Conservation (phyloP, 179 eudicot genomes). For the Heliamphora pulchella region DNA sequence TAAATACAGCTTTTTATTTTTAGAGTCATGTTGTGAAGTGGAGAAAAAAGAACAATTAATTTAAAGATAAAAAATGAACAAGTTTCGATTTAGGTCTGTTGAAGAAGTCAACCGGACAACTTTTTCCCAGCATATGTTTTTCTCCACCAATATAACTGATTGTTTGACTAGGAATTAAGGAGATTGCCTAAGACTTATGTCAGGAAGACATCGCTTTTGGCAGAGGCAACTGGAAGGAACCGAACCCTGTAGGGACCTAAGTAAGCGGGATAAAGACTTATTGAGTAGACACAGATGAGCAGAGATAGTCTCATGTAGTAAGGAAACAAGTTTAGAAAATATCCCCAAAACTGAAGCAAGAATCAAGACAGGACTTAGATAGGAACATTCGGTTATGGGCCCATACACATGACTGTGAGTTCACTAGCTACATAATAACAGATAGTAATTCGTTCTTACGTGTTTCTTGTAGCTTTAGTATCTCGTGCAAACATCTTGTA, state of each 20-base stretch:
- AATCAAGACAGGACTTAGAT: not conserved
- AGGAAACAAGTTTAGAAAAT: not conserved
- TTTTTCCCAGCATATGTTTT: not conserved
- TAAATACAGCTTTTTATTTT: not conserved
- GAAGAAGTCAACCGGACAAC: not conserved
- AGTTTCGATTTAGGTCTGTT: not conserved
- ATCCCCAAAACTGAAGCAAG: not conserved
- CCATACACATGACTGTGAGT: not conserved
- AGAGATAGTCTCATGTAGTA: not conserved
- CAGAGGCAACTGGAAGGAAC: not conserved
- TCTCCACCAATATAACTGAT: not conserved
- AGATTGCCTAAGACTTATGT: not conserved
- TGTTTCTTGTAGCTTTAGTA: slow-evolving; percentile 79
- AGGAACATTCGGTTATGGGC: not conserved
- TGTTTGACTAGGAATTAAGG: not conserved
- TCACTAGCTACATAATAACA: not conserved
- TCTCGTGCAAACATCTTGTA: slow-evolving; percentile 95
- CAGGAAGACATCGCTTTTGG: not conserved
- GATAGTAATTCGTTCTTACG: slow-evolving; percentile 15
- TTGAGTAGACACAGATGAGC: not conserved
- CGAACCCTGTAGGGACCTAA: not conserved
- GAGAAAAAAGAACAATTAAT: not conserved
- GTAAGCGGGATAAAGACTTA: not conserved
- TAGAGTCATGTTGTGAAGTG: not conserved
- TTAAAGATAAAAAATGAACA: not conserved